phyloP scores from a whole-genome alignment of 352 stramenopile genomes.

The Phytopythium aichiense region DNA sequence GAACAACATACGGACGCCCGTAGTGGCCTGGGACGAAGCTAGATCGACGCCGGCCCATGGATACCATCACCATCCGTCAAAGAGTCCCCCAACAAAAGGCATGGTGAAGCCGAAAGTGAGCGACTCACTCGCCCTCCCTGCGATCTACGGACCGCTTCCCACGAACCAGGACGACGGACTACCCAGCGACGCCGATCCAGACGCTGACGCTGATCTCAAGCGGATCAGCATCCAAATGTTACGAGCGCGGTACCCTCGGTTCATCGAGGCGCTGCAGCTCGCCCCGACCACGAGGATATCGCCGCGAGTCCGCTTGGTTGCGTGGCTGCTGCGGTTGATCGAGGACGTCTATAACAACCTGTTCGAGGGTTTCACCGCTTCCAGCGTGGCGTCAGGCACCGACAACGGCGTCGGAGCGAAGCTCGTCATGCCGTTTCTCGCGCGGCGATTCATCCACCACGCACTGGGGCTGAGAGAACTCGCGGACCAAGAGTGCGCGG shows the following conservation, averaged over 20 bases:
- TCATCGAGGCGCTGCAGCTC: conserved; percentile 35
- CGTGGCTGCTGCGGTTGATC: conserved; percentile 59
- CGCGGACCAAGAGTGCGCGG: conserved; percentile 66
- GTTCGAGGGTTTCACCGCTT: conserved; percentile 7
- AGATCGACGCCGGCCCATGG: neutral
- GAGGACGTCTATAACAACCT: conserved; percentile 67
- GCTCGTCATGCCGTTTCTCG: conserved; percentile 59
- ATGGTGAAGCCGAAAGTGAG: neutral
- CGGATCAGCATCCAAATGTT: conserved; percentile 28
- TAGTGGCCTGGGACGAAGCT: neutral
- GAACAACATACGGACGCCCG: neutral
- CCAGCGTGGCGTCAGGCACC: neutral
- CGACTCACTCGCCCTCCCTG: neutral
- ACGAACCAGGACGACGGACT: conserved; percentile 11
- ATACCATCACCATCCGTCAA: neutral
- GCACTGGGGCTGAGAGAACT: conserved; percentile 45
- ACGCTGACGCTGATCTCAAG: conserved; percentile 1
- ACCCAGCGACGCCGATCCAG: neutral
- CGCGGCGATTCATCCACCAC: conserved; percentile 43
- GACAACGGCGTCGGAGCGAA: conserved; percentile 5
- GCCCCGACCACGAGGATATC: conserved; percentile 5
- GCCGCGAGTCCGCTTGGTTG: conserved; percentile 40
- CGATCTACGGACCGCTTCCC: neutral
- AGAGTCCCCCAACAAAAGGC: neutral
- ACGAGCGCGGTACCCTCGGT: conserved; percentile 41